Evolutionary conservation across 768 basidiomycete species (phyloP), one percentile per base, ranked within the genome.

Genomic region (Leucosporidium scottii): DNA sequence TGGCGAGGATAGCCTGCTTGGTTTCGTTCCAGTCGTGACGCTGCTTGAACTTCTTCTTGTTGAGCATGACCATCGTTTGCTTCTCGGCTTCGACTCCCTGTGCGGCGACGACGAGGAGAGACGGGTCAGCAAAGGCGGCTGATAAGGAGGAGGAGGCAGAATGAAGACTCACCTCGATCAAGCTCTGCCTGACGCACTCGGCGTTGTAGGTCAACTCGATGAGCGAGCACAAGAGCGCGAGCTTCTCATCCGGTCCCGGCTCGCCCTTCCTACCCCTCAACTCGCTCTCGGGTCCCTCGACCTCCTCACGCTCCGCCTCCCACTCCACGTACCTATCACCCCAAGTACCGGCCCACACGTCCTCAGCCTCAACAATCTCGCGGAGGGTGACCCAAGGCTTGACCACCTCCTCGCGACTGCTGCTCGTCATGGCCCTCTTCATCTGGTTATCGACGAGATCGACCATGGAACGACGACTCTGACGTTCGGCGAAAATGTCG

Each of bases 121-220:
- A 31, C 5, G 20, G 2, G n/a, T 28, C n/a, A 17, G 17, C 36
- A 7, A 4, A 0, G 3, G 21, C 18, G 7, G 23, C 21, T n/a
- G n/a, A n/a, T n/a, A n/a, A n/a, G n/a, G 60, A 23, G 51, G 28
- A n/a, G 57, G 7, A 53, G 17, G 4, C 13, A 13, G 18, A 27
- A 27, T 18, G 17, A 53, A n/a, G 21, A 53, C 51, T n/a, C 27
- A 27, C 23, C 51, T 23, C 51, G 51, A 53, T n/a, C n/a, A 53
- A 53, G 27, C 3, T n/a, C 10, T 34, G 15, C n/a, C 65, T 28
- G 21, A 66, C 47, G 21, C 55, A 20, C 49, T 65, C 68, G 15
- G 68, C 66, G 21, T 21, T 10, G 21, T 48, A 31, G 25, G 68
- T 48, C 53, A 70, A 17, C 49, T 64, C 62, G 44, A 66, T 10